A percentile compares a stretch with the other conserved stretches of the same genome.
phyloP scores from a whole-genome alignment of 805 yeast genomes.

The Candida oleophila region DNA sequence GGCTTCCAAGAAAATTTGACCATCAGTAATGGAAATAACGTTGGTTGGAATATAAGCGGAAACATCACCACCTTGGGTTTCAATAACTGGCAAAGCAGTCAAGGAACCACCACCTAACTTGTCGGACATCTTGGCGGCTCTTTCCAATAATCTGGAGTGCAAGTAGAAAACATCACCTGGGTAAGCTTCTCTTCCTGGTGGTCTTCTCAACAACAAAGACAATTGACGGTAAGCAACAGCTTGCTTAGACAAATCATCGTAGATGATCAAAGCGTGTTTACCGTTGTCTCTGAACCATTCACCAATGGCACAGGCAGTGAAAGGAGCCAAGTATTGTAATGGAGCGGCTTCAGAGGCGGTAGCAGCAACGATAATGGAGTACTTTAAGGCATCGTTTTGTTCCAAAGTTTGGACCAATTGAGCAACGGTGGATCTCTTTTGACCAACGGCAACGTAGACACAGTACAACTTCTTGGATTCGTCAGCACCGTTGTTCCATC shows the following conservation, averaged over 20 bases:
- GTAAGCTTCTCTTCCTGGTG: constrained; percentile 96
- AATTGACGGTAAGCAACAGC: constrained; percentile 99
- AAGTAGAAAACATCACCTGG: constrained; percentile 96
- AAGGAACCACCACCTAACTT: constrained; percentile 88
- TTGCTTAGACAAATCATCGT: constrained; percentile 98
- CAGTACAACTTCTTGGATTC: constrained; percentile 98
- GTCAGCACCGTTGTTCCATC: constrained; percentile 94
- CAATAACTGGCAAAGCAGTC: constrained; percentile 95
- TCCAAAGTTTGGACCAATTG: constrained; percentile 99
- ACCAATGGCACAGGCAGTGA: constrained; percentile 99
- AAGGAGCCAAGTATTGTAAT: constrained; percentile 99
- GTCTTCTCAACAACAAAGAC: constrained; percentile 95
- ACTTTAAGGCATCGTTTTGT: constrained; percentile 96
- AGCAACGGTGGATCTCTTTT: constrained; percentile 99
- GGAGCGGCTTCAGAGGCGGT: constrained; percentile 99
- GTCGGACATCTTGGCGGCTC: constrained; percentile 96
- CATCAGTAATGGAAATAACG: constrained; percentile 96
- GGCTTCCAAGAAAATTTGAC: constrained; percentile 98
- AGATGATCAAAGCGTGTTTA: constrained; percentile 93
- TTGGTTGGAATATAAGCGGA: constrained; percentile 97
- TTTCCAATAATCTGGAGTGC: constrained; percentile 92
- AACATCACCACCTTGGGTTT: constrained; percentile 99
- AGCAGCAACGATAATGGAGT: constrained; percentile 97
- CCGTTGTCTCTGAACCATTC: constrained; percentile 99
- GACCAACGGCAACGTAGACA: constrained; percentile 99